Percentiles rank a stretch among this genome's conserved stretches.
Evolutionary conservation across 441 rosid species (phyloP).

Genomic region (Pelargonium cotyledonis): DNA sequence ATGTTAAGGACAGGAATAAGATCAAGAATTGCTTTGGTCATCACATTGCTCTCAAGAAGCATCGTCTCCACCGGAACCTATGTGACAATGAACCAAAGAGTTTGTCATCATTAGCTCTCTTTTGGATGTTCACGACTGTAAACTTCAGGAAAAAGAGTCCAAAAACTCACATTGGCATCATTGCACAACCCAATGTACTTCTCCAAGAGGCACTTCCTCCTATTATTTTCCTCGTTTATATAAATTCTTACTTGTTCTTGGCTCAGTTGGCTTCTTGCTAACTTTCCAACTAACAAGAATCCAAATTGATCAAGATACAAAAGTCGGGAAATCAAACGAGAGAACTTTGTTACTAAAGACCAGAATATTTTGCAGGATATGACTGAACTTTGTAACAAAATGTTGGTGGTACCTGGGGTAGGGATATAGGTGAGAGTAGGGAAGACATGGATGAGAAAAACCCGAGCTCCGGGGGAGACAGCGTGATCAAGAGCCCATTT

Average conservation of each 20-base stretch:
- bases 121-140: neutral
- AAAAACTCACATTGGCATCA: slow-evolving; percentile 37
- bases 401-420: slow-evolving; percentile 41
- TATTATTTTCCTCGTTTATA: slow-evolving; percentile 49
- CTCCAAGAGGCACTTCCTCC: slow-evolving; percentile 42
- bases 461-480: slow-evolving; percentile 33
- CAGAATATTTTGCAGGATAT: no score
- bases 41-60: slow-evolving; percentile 42
- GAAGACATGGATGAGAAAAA: slow-evolving; percentile 56
- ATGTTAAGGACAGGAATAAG: slow-evolving; percentile 60
- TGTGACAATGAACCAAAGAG: slow-evolving; percentile 2
- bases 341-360: no score
- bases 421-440: slow-evolving; percentile 47
- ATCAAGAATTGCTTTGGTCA: slow-evolving; percentile 43
- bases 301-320: neutral
- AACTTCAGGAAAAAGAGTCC: neutral
- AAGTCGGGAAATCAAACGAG: neutral
- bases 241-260: slow-evolving; percentile 44
- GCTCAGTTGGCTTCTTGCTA: slow-evolving; percentile 46
- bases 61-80: slow-evolving; percentile 55
- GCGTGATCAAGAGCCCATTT: slow-evolving; percentile 58
- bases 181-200: slow-evolving; percentile 45
- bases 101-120: neutral
- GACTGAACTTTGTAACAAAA: no score
- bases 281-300: slow-evolving; percentile 37